A percentile compares a stretch with the other conserved stretches of the same genome.
Conservation (phyloP, 352 stramenopile genomes). For the Phytophthora agathidicida region DNA sequence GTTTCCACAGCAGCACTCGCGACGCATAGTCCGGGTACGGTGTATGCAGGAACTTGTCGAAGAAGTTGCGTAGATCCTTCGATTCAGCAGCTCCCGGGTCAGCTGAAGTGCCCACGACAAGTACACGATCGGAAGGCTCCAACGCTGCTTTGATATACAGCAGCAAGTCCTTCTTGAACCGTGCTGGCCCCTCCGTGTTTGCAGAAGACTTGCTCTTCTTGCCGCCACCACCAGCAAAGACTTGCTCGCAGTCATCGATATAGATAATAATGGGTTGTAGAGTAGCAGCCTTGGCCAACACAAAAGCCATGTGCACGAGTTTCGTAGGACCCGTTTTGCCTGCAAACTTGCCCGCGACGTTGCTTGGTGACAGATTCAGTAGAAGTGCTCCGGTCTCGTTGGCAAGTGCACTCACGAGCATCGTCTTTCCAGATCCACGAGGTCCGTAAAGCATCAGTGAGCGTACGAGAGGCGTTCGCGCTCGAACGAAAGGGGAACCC, state of each 20-base stretch:
- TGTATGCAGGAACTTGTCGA: constrained; percentile 94
- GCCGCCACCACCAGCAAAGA: constrained; percentile 73
- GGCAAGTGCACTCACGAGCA: constrained; percentile 92
- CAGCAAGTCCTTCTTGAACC: constrained; percentile 95
- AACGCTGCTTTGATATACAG: constrained; percentile 93
- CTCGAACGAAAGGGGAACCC: constrained; percentile 74
- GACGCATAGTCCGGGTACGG: constrained; percentile 93
- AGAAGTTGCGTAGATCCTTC: constrained; percentile 89
- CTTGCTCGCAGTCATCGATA: constrained; percentile 93
- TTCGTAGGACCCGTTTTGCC: constrained; percentile 93
- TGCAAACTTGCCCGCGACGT: constrained; percentile 93
- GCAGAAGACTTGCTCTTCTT: constrained; percentile 82
- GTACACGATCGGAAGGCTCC: constrained; percentile 88
- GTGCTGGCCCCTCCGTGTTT: constrained; percentile 69
- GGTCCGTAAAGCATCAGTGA: constrained; percentile 96
- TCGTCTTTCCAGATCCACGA: constrained; percentile 92
- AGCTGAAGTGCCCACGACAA: constrained; percentile 91
- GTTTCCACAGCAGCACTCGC: constrained; percentile 90
- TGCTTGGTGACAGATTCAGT: constrained; percentile 93
- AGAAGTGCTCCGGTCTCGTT: constrained; percentile 94
- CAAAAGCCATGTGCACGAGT: constrained; percentile 95
- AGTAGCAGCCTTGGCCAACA: constrained; percentile 85
- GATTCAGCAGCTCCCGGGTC: constrained; percentile 84
- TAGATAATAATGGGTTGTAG: constrained; percentile 94
- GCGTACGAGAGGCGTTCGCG: constrained; percentile 75